A percentile compares a stretch with the other conserved stretches of the same genome.
Conservation (phyloP, 75 land plant species). For the Larix kaempferi region DNA sequence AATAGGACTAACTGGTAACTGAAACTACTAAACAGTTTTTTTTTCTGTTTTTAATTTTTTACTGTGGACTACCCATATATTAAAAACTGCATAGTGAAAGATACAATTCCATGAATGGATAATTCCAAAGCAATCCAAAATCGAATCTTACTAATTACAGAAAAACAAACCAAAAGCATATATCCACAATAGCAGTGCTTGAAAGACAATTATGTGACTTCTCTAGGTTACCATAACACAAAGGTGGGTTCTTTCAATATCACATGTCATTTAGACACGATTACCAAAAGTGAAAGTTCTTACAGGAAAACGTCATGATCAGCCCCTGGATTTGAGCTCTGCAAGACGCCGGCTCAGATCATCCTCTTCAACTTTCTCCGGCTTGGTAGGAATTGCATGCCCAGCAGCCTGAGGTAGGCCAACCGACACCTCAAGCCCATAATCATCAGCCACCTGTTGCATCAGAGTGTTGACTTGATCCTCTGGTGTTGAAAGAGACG, state of each 20-base stretch:
- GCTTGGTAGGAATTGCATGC: slow-evolving; percentile 10
- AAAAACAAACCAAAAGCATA: not conserved
- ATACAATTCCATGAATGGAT: not conserved
- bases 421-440: slow-evolving; percentile 46
- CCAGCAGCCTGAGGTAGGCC: slow-evolving; percentile 38
- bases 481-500: slow-evolving; percentile 34
- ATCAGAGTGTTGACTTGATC: slow-evolving; percentile 22
- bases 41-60: not conserved
- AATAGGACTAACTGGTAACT: not conserved
- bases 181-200: not conserved
- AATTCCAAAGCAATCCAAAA: slow-evolving; percentile 1
- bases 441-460: slow-evolving; percentile 48
- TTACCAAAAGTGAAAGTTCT: not conserved
- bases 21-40: not conserved
- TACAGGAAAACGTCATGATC: not conserved
- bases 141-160: not conserved
- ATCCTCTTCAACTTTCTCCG: slow-evolving; percentile 21
- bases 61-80: not conserved
- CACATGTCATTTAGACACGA: not conserved
- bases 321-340: slow-evolving; percentile 21
- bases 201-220: not conserved
- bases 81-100: not conserved
- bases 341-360: slow-evolving; percentile 41
- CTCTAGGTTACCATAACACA: not conserved
- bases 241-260: not conserved